Base-by-base conservation (phyloP, 169 alveolate species). In the Plasmodium gonderi region DNA sequence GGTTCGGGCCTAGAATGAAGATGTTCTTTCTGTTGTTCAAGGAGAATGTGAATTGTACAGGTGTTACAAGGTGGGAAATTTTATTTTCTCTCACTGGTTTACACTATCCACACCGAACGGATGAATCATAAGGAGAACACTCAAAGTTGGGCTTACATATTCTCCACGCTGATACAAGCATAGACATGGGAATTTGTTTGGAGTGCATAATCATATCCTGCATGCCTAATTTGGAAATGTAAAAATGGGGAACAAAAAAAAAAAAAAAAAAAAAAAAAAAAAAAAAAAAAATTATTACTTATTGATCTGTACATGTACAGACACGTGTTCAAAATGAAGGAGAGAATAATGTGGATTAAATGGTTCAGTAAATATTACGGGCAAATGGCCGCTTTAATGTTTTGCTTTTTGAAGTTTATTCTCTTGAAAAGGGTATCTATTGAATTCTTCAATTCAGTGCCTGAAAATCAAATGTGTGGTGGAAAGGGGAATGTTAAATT, bases 1-100 rank as follows among this genome's bases (percentile, higher is more conserved):
- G 99, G 76, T 98, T 97, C 2, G 99, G 99, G 2, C 99, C 99
- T 12, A 98, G 95, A 8, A 98, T 85, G 95, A 98, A 98, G 0
- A 97, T 97, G 74, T 98, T 95, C 80, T 91, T 91, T 45, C 97
- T 97, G 91, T n/a, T n/a, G n/a, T n/a, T n/a, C 68, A 51, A 69
- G 80, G 51, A 79, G 54, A 31, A 51, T 12, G 26, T 12, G 44
- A 44, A 12, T 9, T 17, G 69, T 23, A 17, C 26, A 4, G n/a
- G 69, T 54, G 69, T 54, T 17, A 54, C 69, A 3, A 54, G 12
- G 33, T 54, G 69, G 3, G 33, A n/a, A n/a, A n/a, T n/a, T n/a
- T n/a, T n/a, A n/a, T n/a, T n/a, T n/a, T n/a, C n/a, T n/a, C n/a
- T n/a, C n/a, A n/a, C n/a, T n/a, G n/a, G n/a, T n/a, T n/a, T n/a